A percentile compares a stretch with the other conserved stretches of the same genome.
These are phyloP conservation scores for Colletotrichum lupini DNA, from an alignment of 2,329 filamentous ascomycete species.

Conservation along the genomic window DNA sequence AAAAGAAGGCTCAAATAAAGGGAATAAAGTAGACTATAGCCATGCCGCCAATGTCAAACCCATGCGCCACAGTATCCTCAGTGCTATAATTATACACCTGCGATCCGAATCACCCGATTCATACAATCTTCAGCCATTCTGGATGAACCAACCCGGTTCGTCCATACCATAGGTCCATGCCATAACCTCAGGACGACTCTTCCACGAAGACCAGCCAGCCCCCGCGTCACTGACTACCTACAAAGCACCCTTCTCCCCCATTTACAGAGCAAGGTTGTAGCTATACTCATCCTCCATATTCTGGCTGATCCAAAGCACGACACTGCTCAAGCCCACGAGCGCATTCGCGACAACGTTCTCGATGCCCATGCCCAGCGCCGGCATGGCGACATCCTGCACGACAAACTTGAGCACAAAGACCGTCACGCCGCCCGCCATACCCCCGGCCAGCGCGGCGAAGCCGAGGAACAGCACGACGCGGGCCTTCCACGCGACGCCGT, in stretches of 20 bases:
- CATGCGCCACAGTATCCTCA: constrained; percentile 8
- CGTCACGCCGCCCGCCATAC: constrained; percentile 76
- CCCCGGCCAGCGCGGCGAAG: constrained; percentile 73
- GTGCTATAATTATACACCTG: constrained; percentile 24
- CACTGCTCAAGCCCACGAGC: constrained; percentile 70
- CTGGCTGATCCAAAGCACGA: constrained; percentile 76
- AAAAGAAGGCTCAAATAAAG: constrained; percentile 8
- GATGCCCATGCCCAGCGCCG: constrained; percentile 73
- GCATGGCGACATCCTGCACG: constrained; percentile 67
- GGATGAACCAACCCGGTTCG: neutral
- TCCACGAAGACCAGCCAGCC: neutral
- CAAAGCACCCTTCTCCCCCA: constrained; percentile 65
- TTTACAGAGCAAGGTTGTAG: constrained; percentile 72
- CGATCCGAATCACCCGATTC: neutral
- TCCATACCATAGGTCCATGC: neutral
- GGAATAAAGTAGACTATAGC: constrained; percentile 21
- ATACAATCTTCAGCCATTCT: neutral
- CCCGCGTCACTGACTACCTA: neutral
- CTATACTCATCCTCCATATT: constrained; percentile 80
- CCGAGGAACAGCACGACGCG: constrained; percentile 75
- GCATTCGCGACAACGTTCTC: constrained; percentile 75
- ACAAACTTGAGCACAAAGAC: constrained; percentile 75
- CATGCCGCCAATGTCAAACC: constrained; percentile 25
- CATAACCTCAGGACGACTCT: neutral
- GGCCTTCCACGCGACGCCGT: constrained; percentile 75